These are phyloP conservation scores for Wickerhamiella siamensis DNA, from an alignment of 805 yeast genomes.

Conservation along the genomic window DNA sequence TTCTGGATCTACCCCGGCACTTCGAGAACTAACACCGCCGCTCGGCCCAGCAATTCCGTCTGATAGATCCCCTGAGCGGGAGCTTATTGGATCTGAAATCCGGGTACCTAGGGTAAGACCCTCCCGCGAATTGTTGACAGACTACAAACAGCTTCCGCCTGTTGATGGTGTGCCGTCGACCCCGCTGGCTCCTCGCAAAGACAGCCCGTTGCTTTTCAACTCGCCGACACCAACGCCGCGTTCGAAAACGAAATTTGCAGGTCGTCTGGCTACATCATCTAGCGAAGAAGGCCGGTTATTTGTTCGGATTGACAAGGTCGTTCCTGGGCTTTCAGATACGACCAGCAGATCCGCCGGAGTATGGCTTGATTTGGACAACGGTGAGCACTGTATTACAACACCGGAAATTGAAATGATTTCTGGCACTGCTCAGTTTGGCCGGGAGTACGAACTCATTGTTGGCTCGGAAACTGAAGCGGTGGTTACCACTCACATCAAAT, in stretches of 20 bases:
- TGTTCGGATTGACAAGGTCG: slow-evolving; percentile 35
- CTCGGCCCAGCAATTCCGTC: neutral
- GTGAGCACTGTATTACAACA: slow-evolving; percentile 64
- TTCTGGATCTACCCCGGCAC: neutral
- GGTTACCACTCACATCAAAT: slow-evolving; percentile 35
- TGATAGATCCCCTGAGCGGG: neutral
- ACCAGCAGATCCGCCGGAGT: slow-evolving; percentile 31
- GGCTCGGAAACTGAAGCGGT: slow-evolving; percentile 40
- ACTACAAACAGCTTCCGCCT: neutral
- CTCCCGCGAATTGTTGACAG: neutral
- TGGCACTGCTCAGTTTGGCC: slow-evolving; percentile 29
- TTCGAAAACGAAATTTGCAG: neutral
- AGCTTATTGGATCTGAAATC: neutral
- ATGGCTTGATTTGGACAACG: slow-evolving; percentile 52
- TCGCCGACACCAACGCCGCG: neutral
- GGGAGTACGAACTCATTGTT: slow-evolving; percentile 64
- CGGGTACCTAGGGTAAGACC: neutral
- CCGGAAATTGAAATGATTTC: slow-evolving; percentile 28
- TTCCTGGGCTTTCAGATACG: slow-evolving; percentile 33
- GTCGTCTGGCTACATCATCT: slow-evolving; percentile 12
- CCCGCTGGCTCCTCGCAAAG: neutral
- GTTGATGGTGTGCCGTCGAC: neutral
- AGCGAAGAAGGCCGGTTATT: slow-evolving; percentile 32
- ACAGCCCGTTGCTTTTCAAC: neutral
- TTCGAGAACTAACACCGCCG: neutral